Evolutionary conservation across 164 flowering plant genomes (phyloP).

Genomic region (Taxillus chinensis): DNA sequence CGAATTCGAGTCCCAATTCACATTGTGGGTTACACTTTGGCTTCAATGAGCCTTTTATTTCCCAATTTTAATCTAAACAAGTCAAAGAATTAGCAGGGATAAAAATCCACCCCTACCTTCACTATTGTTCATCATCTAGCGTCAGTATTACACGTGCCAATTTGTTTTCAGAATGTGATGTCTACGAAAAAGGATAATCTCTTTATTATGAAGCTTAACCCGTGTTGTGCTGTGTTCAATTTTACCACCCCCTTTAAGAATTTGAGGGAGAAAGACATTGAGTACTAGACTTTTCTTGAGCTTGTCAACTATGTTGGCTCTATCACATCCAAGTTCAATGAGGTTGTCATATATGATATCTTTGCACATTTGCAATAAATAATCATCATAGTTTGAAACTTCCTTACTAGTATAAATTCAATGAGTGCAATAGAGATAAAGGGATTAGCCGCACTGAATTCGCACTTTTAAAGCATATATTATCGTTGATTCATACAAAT

Average conservation of each 20-base stretch:
- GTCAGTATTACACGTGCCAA: too few species aligned
- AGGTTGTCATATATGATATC: slow-evolving; percentile 47
- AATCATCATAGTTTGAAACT: slow-evolving; percentile 55
- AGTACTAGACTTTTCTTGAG: slow-evolving; percentile 65
- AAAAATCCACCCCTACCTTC: too few species aligned
- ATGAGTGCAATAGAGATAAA: slow-evolving; percentile 29
- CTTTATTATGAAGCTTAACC: slow-evolving; percentile 51
- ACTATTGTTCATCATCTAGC: too few species aligned
- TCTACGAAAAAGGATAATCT: slow-evolving; percentile 55
- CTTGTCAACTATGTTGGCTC: slow-evolving; percentile 75
- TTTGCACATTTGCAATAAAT: slow-evolving; percentile 44
- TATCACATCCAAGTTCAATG: slow-evolving; percentile 53
- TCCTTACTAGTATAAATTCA: slow-evolving; percentile 47
- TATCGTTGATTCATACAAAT: too few species aligned
- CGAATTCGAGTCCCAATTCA: too few species aligned
- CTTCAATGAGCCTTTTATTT: too few species aligned
- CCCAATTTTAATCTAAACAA: too few species aligned
- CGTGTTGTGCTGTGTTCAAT: slow-evolving; percentile 66
- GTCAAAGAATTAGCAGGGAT: too few species aligned
- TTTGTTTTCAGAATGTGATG: slow-evolving; percentile 64
- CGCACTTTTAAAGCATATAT: too few species aligned
- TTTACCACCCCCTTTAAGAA: slow-evolving; percentile 72
- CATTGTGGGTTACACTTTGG: too few species aligned
- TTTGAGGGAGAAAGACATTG: slow-evolving; percentile 67
- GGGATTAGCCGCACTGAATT: too few species aligned